Evolutionary conservation across 2,329 filamentous ascomycete species (phyloP).

Genomic region (Fusarium concolor): DNA sequence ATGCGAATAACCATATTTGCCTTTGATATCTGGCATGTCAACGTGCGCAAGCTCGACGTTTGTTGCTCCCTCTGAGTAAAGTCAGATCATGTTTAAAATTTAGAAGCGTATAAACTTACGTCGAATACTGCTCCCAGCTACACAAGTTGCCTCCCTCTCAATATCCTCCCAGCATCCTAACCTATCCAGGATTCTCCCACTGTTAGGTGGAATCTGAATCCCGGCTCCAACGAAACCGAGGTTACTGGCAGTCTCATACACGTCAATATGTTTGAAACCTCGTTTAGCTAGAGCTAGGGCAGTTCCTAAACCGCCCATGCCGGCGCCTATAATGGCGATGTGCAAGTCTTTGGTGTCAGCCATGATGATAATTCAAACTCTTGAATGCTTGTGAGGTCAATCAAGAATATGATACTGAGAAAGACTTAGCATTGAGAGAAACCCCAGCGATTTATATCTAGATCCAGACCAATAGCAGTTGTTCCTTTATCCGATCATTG

Average conservation of each 20-base stretch:
- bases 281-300: slow-evolving; percentile 52
- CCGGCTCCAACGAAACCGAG: slow-evolving; percentile 74
- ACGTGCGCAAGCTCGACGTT: slow-evolving; percentile 79
- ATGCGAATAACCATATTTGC: slow-evolving; percentile 79
- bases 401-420: not conserved
- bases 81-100: not conserved
- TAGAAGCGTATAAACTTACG: slow-evolving; percentile 21
- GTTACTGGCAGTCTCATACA: slow-evolving; percentile 43
- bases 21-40: slow-evolving; percentile 73
- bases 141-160: slow-evolving; percentile 41
- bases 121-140: slow-evolving; percentile 48
- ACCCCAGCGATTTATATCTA: not conserved
- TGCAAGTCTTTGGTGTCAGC: slow-evolving; percentile 33
- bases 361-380: slow-evolving; percentile 16
- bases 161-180: slow-evolving; percentile 80
- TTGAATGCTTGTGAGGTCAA: not conserved
- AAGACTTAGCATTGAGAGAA: not conserved
- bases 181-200: slow-evolving; percentile 78
- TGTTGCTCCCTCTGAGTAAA: slow-evolving; percentile 70
- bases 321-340: slow-evolving; percentile 46
- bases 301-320: slow-evolving; percentile 56
- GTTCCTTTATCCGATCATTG: slow-evolving; percentile 34
- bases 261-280: slow-evolving; percentile 44
- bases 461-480: slow-evolving; percentile 2
- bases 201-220: slow-evolving; percentile 86